Evolutionary conservation across 78 protist species (phyloP).

Genomic region (Dictyostelium discoideum): DNA sequence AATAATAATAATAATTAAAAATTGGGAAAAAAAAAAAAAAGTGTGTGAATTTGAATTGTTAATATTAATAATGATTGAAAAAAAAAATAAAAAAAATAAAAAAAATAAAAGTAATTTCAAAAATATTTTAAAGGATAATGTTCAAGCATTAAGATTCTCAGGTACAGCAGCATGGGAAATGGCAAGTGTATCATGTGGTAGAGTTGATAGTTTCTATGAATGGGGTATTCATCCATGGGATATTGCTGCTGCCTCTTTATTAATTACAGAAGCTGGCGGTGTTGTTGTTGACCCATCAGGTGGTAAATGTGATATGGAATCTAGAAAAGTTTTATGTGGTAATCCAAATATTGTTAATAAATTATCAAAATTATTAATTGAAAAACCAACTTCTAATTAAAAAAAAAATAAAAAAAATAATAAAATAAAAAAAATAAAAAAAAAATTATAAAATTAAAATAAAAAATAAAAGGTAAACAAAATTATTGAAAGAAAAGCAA

Average conservation of each 20-base stretch:
- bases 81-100: too few species aligned
- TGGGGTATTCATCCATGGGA: constrained; percentile 94
- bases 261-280: constrained; percentile 93
- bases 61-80: too few species aligned
- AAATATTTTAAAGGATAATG: constrained; percentile 61
- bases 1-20: too few species aligned
- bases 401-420: background rate
- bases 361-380: constrained; percentile 41
- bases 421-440: background rate
- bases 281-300: constrained; percentile 61
- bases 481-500: background rate
- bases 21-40: too few species aligned
- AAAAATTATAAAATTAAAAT: background rate
- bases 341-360: constrained; percentile 22
- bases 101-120: constrained; percentile 42
- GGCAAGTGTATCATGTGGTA: constrained; percentile 87
- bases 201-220: constrained; percentile 74
- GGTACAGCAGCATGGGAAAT: constrained; percentile 88
- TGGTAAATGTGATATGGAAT: constrained; percentile 47
- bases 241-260: constrained; percentile 85
- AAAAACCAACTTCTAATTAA: constrained; percentile 8
- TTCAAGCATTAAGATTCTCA: constrained; percentile 76
- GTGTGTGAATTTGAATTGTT: too few species aligned
- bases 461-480: background rate
- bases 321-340: constrained; percentile 64